Evolutionary conservation across 108 stramenopile species (phyloP), one percentile per base, ranked within the genome.

Genomic region (Aurantiochytrium sp.): DNA sequence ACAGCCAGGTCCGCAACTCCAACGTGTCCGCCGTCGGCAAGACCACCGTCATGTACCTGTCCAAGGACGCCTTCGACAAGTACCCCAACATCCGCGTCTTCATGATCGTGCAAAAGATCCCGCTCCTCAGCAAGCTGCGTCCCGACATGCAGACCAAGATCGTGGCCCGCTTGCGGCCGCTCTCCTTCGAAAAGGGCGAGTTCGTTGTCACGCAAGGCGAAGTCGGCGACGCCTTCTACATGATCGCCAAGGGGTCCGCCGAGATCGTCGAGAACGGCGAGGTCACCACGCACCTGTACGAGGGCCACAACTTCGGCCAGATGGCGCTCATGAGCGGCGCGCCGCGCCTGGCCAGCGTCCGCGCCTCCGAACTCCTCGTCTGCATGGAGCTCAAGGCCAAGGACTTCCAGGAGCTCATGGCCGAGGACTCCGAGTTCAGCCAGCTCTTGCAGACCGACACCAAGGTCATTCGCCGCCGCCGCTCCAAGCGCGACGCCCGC

Each of bases 271-370:
- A 81, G 32, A 81, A 81, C n/a, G 73, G 73, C 39, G 73, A 81
- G 30, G 73, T 81, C 27, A 48, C 73, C 10, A 81, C 73, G 2
- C 73, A 81, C 24, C 73, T 81, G 0, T 81, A 81, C 4, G 73
- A 81, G 30, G 73, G 73, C n/a, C 73, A 81, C 30, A 81, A 22
- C 24, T 81, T 81, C 24, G 73, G 73, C 27, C 73, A 81, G 39
- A 81, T 81, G 73, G 73, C 73, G 6, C 73, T 81, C 30, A 48
- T 81, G 73, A 48, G 42, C 73, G 73, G 73, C 39, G 73, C 73
- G 6, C 73, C 73, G 39, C 73, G 73, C 32, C 45, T 81, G 36
- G 73, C 73, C 30, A 81, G 42, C 3, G 45, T 81, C 21, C 73
- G 73, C 30, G 73, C 73, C 8, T 48, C 42, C 39, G 73, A 81